Base-by-base conservation (phyloP, 305 asterid species). In the Fraxinus floribunda region DNA sequence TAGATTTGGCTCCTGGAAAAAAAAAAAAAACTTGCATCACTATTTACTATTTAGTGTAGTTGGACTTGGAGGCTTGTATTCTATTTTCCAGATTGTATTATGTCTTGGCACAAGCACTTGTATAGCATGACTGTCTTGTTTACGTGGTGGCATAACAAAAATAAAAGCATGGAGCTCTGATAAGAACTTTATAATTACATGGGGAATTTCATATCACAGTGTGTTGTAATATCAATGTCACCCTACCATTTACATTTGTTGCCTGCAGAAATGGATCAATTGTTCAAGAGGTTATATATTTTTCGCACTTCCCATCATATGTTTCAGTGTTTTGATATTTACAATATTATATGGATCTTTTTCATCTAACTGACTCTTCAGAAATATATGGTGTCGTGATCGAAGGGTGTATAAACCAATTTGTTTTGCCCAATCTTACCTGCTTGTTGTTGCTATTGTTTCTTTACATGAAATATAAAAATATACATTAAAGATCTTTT, bases 51-150 rank as follows among this genome's bases (percentile, higher is more conserved):
- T 26, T 75, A 77, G n/a, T 55, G 66, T 71, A 39, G 52, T 30
- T 76, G 78, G 79, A 55, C 32, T 80, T 70, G 30, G 52, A 22
- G 57, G 36, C 80, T 57, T 72, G 62, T 78, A 77, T 55, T 35
- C 79, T 76, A 39, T 13, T 35, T 70, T 70, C 75, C 39, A 39
- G 24, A 16, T 44, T 64, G 38, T 64, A 10, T 29, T 68, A 55
- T 32, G 55, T 81, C 80, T 62, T 35, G 24, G 9, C 49, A 8
- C 24, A 52, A 22, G 20, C 32, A 74, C 76, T 41, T 79, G 64
- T 38, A 39, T 46, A 26, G 36, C 18, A 6, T 70, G 18, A 76
- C 22, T 76, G 68, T 76, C 39, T 49, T 44, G 9, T 11, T 5
- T 76, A 41, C 6, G 7, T 18, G 35, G 68, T 4, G 11, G 8